Conservation (phyloP, 2,329 filamentous ascomycete genomes). For the Trichoderma pleuroti region DNA sequence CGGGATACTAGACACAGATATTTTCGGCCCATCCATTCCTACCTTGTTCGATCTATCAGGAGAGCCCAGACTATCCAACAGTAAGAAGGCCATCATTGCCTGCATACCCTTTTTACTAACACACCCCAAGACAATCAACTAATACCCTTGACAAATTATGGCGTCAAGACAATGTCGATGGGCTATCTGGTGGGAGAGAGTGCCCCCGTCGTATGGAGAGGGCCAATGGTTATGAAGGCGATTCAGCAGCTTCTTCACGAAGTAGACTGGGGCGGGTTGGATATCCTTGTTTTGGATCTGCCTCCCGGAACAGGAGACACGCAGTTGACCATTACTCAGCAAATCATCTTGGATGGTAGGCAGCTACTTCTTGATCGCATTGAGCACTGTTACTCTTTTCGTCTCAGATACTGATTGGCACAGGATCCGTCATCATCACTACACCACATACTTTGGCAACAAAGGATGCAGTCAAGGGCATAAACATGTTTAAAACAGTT, state of each 20-base stretch:
- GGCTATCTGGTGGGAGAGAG: slow-evolving; percentile 80
- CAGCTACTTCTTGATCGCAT: background rate
- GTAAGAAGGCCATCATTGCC: slow-evolving; percentile 44
- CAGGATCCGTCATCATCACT: slow-evolving; percentile 79
- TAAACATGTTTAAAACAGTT: slow-evolving; percentile 89
- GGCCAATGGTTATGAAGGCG: slow-evolving; percentile 96
- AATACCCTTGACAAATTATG: slow-evolving; percentile 87
- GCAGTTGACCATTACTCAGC: slow-evolving; percentile 94
- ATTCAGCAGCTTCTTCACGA: slow-evolving; percentile 93
- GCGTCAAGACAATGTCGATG: slow-evolving; percentile 98
- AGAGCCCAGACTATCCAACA: slow-evolving; percentile 70
- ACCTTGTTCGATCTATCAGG: slow-evolving; percentile 80
- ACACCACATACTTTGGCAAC: slow-evolving; percentile 92
- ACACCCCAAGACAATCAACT: slow-evolving; percentile 65
- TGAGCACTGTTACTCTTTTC: slow-evolving; percentile 5
- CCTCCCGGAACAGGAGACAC: slow-evolving; percentile 95
- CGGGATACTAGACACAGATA: slow-evolving; percentile 91
- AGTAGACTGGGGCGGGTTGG: slow-evolving; percentile 87
- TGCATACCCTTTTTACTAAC: slow-evolving; percentile 13
- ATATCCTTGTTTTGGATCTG: slow-evolving; percentile 84
- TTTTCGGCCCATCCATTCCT: slow-evolving; percentile 93
- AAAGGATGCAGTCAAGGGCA: slow-evolving; percentile 85
- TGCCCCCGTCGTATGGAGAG: slow-evolving; percentile 89
- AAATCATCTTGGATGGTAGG: slow-evolving; percentile 79
- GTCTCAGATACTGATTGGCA: background rate